Evolutionary conservation across 768 basidiomycete genomes (phyloP).

Genomic region (Lactarius psammicola): DNA sequence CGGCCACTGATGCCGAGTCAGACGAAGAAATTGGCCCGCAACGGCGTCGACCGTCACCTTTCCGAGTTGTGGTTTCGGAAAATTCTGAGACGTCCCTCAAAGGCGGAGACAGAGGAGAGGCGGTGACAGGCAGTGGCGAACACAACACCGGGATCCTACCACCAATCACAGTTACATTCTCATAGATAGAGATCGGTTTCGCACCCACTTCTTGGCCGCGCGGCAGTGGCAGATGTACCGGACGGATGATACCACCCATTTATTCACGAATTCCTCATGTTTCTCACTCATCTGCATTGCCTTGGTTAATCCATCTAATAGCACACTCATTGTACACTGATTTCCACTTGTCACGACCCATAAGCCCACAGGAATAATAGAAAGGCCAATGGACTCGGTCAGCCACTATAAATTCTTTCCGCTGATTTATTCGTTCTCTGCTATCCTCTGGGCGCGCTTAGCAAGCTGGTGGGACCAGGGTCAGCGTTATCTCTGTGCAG

Average conservation of each 20-base stretch:
- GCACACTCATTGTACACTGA: slow-evolving; percentile 20
- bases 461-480: slow-evolving; percentile 52
- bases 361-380: slow-evolving; percentile 4
- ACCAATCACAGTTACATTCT: slow-evolving; percentile 47
- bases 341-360: slow-evolving; percentile 1
- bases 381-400: slow-evolving; percentile 1
- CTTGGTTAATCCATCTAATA: slow-evolving; percentile 27
- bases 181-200: slow-evolving; percentile 34
- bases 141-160: slow-evolving; percentile 33
- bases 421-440: slow-evolving; percentile 16
- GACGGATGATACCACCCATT: slow-evolving; percentile 29
- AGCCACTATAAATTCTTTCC: neutral
- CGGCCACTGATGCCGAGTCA: slow-evolving; percentile 26
- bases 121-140: slow-evolving; percentile 28
- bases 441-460: slow-evolving; percentile 61
- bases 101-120: slow-evolving; percentile 36
- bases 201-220: too few relatives aligned
- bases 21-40: slow-evolving; percentile 25
- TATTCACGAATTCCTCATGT: slow-evolving; percentile 16
- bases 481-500: slow-evolving; percentile 15
- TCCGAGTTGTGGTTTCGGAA: slow-evolving; percentile 28
- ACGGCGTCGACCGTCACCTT: slow-evolving; percentile 28
- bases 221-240: slow-evolving; percentile 2
- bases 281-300: slow-evolving; percentile 17
- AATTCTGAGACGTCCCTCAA: slow-evolving; percentile 23